A percentile compares a stretch with the other conserved stretches of the same genome.
phyloP scores from a whole-genome alignment of 306 rosid species.

The Arachis hypogaea region DNA sequence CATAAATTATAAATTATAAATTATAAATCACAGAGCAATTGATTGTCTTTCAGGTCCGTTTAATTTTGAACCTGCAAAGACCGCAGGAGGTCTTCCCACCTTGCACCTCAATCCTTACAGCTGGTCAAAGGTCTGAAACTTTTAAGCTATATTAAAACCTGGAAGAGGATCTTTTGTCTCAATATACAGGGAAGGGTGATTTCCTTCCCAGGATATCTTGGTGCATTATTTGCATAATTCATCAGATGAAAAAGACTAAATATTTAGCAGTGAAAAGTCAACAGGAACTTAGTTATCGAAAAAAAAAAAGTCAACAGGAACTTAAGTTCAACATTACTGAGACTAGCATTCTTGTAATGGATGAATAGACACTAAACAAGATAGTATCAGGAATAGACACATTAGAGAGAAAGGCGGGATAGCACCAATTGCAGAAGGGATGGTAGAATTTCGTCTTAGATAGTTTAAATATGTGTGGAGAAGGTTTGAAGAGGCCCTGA shows the following conservation, averaged over 20 bases:
- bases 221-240: slow-evolving; percentile 1
- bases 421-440: too few species aligned
- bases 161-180: slow-evolving; percentile 1
- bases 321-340: too few species aligned
- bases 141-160: neutral
- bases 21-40: slow-evolving; percentile 10
- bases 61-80: slow-evolving; percentile 70
- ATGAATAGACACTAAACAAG: too few species aligned
- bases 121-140: slow-evolving; percentile 78
- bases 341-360: too few species aligned
- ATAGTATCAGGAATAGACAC: too few species aligned
- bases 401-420: too few species aligned
- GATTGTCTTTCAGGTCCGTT: slow-evolving; percentile 76
- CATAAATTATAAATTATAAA: neutral
- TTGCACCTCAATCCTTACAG: slow-evolving; percentile 87
- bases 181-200: neutral
- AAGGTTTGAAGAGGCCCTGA: too few species aligned
- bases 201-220: slow-evolving; percentile 3
- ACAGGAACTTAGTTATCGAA: too few species aligned
- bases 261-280: too few species aligned
- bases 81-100: slow-evolving; percentile 56
- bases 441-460: too few species aligned
- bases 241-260: neutral
- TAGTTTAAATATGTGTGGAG: too few species aligned
- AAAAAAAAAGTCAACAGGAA: too few species aligned